Evolutionary conservation across 177 flowering plant species (phyloP).

Genomic region (Vitis hybrid): DNA sequence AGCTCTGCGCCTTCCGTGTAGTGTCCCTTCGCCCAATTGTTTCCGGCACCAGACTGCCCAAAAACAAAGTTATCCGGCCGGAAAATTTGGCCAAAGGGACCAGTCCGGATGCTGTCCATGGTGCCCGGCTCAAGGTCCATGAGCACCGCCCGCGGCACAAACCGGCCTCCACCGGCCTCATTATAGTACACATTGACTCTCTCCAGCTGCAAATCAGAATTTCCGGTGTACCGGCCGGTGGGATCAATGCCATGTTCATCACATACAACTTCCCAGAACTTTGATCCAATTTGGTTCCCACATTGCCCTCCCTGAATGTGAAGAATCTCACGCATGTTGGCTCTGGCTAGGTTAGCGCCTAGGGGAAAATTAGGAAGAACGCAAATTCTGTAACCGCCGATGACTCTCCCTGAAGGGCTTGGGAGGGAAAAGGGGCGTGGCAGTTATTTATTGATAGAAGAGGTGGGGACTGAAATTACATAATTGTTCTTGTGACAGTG

Average conservation of each 20-base stretch:
- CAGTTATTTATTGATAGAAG: conserved; percentile 6
- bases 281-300: conserved; percentile 33
- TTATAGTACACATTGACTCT: conserved; percentile 26
- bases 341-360: not conserved
- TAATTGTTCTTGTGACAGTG: not conserved
- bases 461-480: not conserved
- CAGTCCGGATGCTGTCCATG: conserved; percentile 22
- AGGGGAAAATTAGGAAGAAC: conserved; percentile 6
- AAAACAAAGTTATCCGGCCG: conserved; percentile 27
- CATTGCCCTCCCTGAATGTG: conserved; percentile 34
- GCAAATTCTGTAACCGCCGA: not conserved
- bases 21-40: conserved; percentile 30
- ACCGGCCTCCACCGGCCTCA: conserved; percentile 19
- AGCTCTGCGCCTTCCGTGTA: conserved; percentile 31
- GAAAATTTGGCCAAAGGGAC: conserved; percentile 26
- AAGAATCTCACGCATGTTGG: conserved; percentile 30
- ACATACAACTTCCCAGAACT: conserved; percentile 25
- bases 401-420: not conserved
- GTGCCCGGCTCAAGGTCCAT: conserved; percentile 34
- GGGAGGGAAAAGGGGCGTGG: not conserved
- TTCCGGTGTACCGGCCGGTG: conserved; percentile 21
- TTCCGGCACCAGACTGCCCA: conserved; percentile 27
- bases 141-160: conserved; percentile 29
- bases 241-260: conserved; percentile 31
- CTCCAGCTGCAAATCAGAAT: conserved; percentile 22